Base-by-base conservation (phyloP, 257 asterid genomes). In the Solanum piurae region DNA sequence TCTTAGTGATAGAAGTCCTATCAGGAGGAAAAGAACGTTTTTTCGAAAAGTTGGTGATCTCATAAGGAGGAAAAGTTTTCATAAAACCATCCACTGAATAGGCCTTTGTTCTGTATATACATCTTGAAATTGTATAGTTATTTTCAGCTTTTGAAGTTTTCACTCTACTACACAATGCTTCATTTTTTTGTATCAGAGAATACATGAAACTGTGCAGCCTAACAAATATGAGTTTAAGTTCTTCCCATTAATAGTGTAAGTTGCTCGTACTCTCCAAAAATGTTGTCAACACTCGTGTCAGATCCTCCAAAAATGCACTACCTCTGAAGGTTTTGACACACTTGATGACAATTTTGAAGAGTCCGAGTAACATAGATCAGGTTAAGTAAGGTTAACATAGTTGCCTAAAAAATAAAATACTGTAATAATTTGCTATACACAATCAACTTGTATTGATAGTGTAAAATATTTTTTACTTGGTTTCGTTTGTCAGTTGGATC, bases 21-120 rank as follows among this genome's bases (percentile, higher is more conserved):
- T 86, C 14, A 91, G 89, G 66, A 89, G 90, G 72, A 69, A 88
- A 86, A 93, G 86, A 79, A 90, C 96, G 1, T 85, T 95, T 96
- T 94, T 95, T 74, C 91, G 91, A 38, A 89, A 94, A 89, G 95
- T 96, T 86, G 95, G 98, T 64, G 95, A 92, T 79, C 93, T 96
- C 42, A 86, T 96, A 66, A 86, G 87, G 83, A 88, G 94, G 86
- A 95, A 89, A 84, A 89, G 93, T 83, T 87, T 88, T 40, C 92
- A 89, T 38, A 91, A 68, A 92, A 33, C 62, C 91, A 34, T 90
- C 93, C 29, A 25, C 31, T 29, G 7, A 44, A 31, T 80, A 80
- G 10, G 42, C 42, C 42, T 38, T 80, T 46, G 69, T 29, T 46
- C 3, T 49, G 42, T 80, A 80, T 1, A 80, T 80, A 29, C 29